Conservation (phyloP, 2,329 filamentous ascomycete species). For the Ceratocystis cubensis region DNA sequence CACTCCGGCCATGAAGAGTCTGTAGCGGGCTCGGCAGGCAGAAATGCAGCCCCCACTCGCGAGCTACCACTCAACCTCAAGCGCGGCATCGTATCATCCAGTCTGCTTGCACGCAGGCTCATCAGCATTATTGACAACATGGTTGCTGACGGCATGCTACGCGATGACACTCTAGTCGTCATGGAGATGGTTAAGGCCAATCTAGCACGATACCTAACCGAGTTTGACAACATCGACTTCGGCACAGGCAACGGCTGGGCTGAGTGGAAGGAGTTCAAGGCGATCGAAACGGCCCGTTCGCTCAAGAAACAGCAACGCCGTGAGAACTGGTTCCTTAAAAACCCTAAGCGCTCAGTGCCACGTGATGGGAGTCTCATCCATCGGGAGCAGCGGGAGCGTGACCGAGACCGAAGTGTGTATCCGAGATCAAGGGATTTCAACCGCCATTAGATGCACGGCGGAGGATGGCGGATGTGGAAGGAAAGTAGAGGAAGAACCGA, state of each 20-base stretch:
- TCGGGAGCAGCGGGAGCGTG: background rate
- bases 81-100: conserved; percentile 8
- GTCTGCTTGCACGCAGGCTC: conserved; percentile 26
- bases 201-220: conserved; percentile 8
- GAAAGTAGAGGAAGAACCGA: background rate
- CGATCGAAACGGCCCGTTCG: background rate
- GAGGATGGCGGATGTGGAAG: background rate
- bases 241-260: conserved; percentile 14
- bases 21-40: background rate
- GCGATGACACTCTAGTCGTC: conserved; percentile 9
- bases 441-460: background rate
- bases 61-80: conserved; percentile 12
- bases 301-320: conserved; percentile 1
- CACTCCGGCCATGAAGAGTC: background rate
- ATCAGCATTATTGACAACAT: conserved; percentile 13
- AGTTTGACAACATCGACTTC: conserved; percentile 13
- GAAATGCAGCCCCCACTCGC: background rate
- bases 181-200: conserved; percentile 12
- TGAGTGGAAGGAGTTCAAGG: conserved; percentile 17
- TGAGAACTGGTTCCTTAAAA: conserved; percentile 10
- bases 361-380: background rate
- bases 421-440: background rate
- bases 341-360: background rate
- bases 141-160: conserved; percentile 12
- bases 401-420: background rate